phyloP scores from a whole-genome alignment of 805 yeast species.

The Teunomyces kruisii region DNA sequence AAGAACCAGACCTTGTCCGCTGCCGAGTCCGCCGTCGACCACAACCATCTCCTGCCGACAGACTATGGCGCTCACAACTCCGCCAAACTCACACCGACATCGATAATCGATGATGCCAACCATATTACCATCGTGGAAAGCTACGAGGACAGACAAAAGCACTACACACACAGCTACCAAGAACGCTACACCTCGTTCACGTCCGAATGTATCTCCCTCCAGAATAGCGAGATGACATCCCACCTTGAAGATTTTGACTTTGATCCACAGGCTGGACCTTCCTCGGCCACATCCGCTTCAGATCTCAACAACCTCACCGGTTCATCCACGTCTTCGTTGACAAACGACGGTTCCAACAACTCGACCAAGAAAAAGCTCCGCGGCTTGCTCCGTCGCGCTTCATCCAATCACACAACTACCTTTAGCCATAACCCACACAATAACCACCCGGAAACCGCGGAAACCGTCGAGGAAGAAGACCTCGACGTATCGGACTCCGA shows the following conservation, averaged over 20 bases:
- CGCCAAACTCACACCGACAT: conserved; percentile 4
- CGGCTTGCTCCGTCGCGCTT: conserved; percentile 4
- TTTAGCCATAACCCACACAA: conserved; percentile 1
- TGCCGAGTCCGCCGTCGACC: conserved; percentile 1
- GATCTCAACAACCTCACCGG: neutral
- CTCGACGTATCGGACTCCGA: conserved; percentile 22
- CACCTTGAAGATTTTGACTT: conserved; percentile 19
- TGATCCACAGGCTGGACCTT: conserved; percentile 24
- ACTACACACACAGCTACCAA: conserved; percentile 3
- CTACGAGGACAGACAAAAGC: conserved; percentile 3
- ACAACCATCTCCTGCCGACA: neutral
- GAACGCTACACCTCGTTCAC: conserved; percentile 17
- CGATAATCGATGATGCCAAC: conserved; percentile 6
- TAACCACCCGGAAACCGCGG: conserved; percentile 1
- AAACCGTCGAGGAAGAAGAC: conserved; percentile 1
- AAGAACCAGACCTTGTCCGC: conserved; percentile 4
- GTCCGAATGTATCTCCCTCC: conserved; percentile 38
- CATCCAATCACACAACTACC: conserved; percentile 1
- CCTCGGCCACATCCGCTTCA: conserved; percentile 8
- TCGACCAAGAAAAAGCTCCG: conserved; percentile 6
- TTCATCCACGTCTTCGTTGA: neutral
- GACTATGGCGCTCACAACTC: neutral
- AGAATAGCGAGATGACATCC: conserved; percentile 38
- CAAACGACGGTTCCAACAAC: neutral
- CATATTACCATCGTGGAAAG: conserved; percentile 8